Percentiles rank a stretch among this genome's conserved stretches.
phyloP scores from a whole-genome alignment of 2,329 filamentous ascomycete genomes.

The Diaporthe ilicicola region DNA sequence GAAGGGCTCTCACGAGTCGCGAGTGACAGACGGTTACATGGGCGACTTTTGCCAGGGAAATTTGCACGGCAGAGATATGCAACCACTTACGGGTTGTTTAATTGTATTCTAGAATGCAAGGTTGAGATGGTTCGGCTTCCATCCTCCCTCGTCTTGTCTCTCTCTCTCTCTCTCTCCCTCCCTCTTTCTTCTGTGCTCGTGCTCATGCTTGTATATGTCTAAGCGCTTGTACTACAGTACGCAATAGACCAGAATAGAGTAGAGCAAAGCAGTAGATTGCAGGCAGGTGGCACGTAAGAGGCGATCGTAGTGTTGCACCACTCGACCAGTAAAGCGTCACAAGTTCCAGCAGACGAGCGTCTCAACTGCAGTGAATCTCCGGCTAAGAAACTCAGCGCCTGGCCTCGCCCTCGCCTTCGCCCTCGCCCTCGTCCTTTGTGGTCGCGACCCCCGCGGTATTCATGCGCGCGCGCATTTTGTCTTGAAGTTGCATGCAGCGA shows the following conservation, averaged over 20 bases:
- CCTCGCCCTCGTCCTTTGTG: background rate
- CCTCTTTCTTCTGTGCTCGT: background rate
- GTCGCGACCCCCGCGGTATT: background rate
- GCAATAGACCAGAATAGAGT: background rate
- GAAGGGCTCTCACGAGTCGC: slow-evolving; percentile 8
- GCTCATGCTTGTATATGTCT: background rate
- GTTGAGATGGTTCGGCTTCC: too few relatives aligned
- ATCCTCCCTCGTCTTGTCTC: background rate
- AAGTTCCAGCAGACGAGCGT: slow-evolving; percentile 18
- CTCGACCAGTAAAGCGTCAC: slow-evolving; percentile 1
- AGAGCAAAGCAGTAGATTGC: background rate
- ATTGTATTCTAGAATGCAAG: slow-evolving; percentile 15
- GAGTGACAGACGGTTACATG: slow-evolving; percentile 15
- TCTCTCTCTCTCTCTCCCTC: too few relatives aligned
- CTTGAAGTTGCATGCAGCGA: slow-evolving; percentile 22
- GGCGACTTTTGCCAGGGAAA: slow-evolving; percentile 4
- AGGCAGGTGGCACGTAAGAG: slow-evolving; percentile 4
- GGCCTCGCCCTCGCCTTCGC: background rate
- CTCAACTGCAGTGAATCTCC: slow-evolving; percentile 4
- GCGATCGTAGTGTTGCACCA: slow-evolving; percentile 13
- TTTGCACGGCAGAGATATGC: slow-evolving; percentile 20
- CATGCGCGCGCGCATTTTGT: slow-evolving; percentile 4
- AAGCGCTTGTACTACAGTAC: slow-evolving; percentile 25
- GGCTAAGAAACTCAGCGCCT: background rate
- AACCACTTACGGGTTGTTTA: slow-evolving; percentile 24